phyloP scores from a whole-genome alignment of 352 stramenopile species.

The Pythium phragmitis region DNA sequence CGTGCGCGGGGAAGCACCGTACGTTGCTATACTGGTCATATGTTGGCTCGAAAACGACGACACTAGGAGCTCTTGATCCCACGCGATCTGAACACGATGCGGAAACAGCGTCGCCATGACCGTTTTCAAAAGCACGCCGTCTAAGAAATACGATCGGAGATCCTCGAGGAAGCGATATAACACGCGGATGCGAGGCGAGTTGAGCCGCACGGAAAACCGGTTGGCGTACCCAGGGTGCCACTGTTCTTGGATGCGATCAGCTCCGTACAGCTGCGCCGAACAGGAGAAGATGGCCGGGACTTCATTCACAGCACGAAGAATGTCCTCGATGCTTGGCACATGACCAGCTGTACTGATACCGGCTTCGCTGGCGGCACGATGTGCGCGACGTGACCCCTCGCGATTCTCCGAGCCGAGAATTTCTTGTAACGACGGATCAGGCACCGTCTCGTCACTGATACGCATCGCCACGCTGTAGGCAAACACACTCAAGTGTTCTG shows the following conservation, averaged over 20 bases:
- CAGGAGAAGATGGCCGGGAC: constrained; percentile 77
- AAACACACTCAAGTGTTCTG: constrained; percentile 67
- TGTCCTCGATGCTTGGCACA: constrained; percentile 59
- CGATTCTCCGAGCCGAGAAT: constrained; percentile 24
- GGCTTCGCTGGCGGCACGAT: neutral
- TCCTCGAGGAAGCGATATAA: constrained; percentile 84
- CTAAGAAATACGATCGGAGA: constrained; percentile 68
- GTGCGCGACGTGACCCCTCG: neutral
- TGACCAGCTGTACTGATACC: constrained; percentile 27
- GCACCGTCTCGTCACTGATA: constrained; percentile 61
- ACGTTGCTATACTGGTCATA: constrained; percentile 5
- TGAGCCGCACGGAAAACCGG: constrained; percentile 67
- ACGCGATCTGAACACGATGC: constrained; percentile 61
- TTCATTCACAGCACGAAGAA: constrained; percentile 47
- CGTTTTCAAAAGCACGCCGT: constrained; percentile 64
- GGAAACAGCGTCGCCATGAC: constrained; percentile 56
- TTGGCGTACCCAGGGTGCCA: constrained; percentile 85
- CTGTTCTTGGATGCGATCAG: constrained; percentile 68
- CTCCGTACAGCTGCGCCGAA: constrained; percentile 72
- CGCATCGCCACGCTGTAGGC: constrained; percentile 73
- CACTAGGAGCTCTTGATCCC: constrained; percentile 76
- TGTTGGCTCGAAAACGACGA: constrained; percentile 28
- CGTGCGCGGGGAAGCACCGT: constrained; percentile 19
- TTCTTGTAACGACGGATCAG: constrained; percentile 61
- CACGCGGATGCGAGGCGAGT: constrained; percentile 78